These are phyloP conservation scores for Neodidymelliopsis sp. DNA, from an alignment of 2,329 filamentous ascomycete species.

Conservation along the genomic window DNA sequence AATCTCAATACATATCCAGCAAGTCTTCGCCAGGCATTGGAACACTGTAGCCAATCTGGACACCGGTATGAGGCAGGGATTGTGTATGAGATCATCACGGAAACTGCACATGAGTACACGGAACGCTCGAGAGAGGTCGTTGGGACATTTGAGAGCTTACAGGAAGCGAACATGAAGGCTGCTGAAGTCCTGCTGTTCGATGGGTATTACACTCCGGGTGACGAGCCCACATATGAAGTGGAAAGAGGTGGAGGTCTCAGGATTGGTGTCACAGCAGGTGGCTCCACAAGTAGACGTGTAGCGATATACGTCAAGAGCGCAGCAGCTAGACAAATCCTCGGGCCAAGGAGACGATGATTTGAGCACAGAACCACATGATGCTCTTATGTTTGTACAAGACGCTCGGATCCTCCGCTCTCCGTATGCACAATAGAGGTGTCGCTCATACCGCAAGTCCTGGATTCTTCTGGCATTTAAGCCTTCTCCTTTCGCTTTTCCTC, in stretches of 20 bases:
- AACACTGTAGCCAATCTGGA: not conserved
- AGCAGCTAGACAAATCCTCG: not conserved
- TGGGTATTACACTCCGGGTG: not conserved
- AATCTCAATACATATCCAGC: constrained; percentile 22
- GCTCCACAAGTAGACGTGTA: not conserved
- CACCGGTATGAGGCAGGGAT: not conserved
- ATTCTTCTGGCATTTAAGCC: not conserved
- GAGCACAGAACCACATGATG: too few relatives aligned
- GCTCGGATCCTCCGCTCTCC: too few relatives aligned
- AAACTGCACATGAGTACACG: not conserved
- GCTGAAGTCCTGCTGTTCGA: not conserved
- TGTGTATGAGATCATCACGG: not conserved
- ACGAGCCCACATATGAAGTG: not conserved
- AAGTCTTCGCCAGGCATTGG: constrained; percentile 5
- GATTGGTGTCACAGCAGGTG: not conserved
- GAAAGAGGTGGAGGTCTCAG: not conserved
- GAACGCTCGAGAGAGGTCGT: not conserved
- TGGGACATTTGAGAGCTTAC: not conserved
- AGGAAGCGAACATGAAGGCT: constrained; percentile 11
- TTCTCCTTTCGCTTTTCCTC: constrained; percentile 22
- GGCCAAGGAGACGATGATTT: not conserved
- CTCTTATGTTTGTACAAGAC: too few relatives aligned
- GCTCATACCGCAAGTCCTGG: not conserved
- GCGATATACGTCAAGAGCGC: not conserved
- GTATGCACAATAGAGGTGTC: not conserved